Percentiles rank a stretch among this genome's conserved stretches.
Conservation (phyloP, 345 rosid genomes). For the Cardamine resedifolia region DNA sequence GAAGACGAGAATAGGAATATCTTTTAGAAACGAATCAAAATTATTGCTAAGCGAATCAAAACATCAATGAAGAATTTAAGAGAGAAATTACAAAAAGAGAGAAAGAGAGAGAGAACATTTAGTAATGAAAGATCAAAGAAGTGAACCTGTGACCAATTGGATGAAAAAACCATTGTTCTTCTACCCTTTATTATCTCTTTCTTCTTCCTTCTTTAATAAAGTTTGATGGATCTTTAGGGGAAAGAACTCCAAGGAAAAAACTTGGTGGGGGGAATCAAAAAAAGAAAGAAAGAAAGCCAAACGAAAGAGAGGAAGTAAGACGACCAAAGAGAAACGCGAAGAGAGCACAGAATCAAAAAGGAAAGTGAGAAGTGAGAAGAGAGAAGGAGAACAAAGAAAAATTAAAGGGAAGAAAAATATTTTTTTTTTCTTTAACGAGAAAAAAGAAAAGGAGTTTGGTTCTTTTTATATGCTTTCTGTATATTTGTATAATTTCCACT, state of each 20-base stretch:
- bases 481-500: conserved; percentile 38
- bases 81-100: conserved; percentile 22
- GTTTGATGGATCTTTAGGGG: conserved; percentile 60
- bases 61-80: conserved; percentile 25
- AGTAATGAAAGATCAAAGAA: conserved; percentile 36
- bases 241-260: conserved; percentile 38
- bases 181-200: conserved; percentile 34
- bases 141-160: conserved; percentile 80
- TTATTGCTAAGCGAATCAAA: conserved; percentile 33
- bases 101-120: conserved; percentile 26
- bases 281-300: conserved; percentile 39
- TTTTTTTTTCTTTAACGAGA: conserved; percentile 25
- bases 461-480: conserved; percentile 35
- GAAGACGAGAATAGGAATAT: conserved; percentile 61
- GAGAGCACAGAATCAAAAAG: conserved; percentile 37
- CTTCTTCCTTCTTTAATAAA: conserved; percentile 54
- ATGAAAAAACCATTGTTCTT: conserved; percentile 68
- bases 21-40: conserved; percentile 42
- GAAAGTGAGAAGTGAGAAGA: conserved; percentile 40
- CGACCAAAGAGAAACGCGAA: conserved; percentile 30
- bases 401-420: conserved; percentile 25
- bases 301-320: conserved; percentile 43
- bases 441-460: conserved; percentile 31
- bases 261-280: conserved; percentile 67
- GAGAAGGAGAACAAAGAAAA: conserved; percentile 36